Conservation (phyloP, 176 grass and related monocot species). For the Eleusine indica region DNA sequence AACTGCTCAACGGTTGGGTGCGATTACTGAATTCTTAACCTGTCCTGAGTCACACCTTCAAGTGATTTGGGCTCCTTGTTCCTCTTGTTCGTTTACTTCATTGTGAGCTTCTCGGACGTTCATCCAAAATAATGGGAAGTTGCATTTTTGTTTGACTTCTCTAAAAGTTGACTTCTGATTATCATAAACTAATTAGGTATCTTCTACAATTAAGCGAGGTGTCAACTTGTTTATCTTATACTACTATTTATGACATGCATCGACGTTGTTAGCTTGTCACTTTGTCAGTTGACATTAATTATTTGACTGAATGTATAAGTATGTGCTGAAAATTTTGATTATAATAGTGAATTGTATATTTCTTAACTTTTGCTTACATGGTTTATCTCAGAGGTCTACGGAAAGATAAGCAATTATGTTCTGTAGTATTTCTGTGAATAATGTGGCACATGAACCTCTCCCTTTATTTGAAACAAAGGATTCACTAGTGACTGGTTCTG, state of each 20-base stretch:
- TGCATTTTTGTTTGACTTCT: not conserved
- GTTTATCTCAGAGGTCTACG: too few species aligned
- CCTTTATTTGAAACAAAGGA: too few species aligned
- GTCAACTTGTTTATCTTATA: not conserved
- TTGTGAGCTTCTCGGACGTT: not conserved
- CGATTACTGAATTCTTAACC: not conserved
- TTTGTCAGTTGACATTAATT: not conserved
- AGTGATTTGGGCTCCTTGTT: not conserved
- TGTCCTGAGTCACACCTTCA: not conserved
- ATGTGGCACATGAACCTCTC: not conserved
- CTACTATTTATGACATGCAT: not conserved
- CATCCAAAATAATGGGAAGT: not conserved
- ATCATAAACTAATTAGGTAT: not conserved
- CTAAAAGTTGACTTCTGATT: slow-evolving; percentile 19
- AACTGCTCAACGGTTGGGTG: not conserved
- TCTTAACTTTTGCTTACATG: not conserved
- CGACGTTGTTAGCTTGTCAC: not conserved
- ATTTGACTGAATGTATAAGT: not conserved
- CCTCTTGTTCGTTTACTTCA: not conserved
- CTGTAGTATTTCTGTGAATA: not conserved
- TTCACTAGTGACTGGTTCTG: not conserved
- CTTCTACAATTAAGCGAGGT: not conserved
- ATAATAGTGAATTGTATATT: not conserved
- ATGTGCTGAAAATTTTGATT: not conserved
- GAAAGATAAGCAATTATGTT: not conserved